Conservation (phyloP, 1,139 yeast species). For the Geotrichum citri-aurantii region DNA sequence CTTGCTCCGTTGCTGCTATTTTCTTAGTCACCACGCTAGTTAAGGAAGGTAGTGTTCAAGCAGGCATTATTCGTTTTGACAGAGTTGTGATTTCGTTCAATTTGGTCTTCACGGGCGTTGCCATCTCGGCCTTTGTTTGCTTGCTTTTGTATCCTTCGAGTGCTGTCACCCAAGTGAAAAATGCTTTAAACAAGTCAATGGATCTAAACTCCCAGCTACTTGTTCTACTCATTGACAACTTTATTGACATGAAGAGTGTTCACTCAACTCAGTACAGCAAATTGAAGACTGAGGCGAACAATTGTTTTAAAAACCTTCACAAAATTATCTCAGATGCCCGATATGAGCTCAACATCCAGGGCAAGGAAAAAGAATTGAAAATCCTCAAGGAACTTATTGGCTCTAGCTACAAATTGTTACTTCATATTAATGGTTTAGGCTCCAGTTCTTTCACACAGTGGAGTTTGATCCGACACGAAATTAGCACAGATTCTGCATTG, state of each 20-base stretch:
- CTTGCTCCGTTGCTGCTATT: constrained; percentile 72
- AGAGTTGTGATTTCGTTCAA: constrained; percentile 51
- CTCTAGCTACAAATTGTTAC: constrained; percentile 48
- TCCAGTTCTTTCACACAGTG: constrained; percentile 66
- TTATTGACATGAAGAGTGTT: constrained; percentile 49
- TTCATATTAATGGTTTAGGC: constrained; percentile 61
- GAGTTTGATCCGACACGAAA: constrained; percentile 34
- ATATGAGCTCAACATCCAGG: constrained; percentile 52
- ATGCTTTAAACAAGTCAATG: constrained; percentile 49
- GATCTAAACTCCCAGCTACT: constrained; percentile 50
- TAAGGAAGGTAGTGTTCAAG: constrained; percentile 69
- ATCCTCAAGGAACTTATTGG: constrained; percentile 45
- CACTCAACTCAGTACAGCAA: constrained; percentile 39
- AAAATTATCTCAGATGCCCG: constrained; percentile 54
- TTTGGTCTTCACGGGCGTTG: constrained; percentile 59
- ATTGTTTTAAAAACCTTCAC: constrained; percentile 41
- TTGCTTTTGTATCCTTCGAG: constrained; percentile 59
- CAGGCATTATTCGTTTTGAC: constrained; percentile 53
- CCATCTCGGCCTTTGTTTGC: constrained; percentile 54
- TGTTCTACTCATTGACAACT: constrained; percentile 47
- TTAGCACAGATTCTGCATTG: background rate
- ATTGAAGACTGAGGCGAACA: constrained; percentile 40
- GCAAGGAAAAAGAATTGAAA: constrained; percentile 51
- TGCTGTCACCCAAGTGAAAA: constrained; percentile 47
- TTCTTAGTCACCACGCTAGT: constrained; percentile 65